These are phyloP conservation scores for Neoscytalidium dimidiatum DNA, from an alignment of 2,329 filamentous ascomycete species.

Conservation along the genomic window DNA sequence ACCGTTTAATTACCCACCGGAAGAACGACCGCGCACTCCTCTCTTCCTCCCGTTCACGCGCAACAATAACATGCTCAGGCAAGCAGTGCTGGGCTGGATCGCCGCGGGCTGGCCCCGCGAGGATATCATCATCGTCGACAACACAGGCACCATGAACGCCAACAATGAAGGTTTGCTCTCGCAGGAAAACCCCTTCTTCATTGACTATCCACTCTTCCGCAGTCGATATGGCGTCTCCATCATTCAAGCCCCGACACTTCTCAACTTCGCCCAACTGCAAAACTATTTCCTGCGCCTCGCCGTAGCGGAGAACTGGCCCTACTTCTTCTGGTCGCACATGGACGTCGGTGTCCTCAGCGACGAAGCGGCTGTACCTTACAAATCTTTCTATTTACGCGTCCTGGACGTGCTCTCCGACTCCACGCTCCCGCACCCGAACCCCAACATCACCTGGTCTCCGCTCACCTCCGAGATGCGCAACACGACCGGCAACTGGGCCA, in stretches of 20 bases:
- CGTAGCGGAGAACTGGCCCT: slow-evolving; percentile 46
- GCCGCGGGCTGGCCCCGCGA: slow-evolving; percentile 60
- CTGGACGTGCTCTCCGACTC: slow-evolving; percentile 24
- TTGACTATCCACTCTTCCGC: slow-evolving; percentile 54
- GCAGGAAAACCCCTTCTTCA: slow-evolving; percentile 58
- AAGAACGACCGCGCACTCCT: slow-evolving; percentile 39
- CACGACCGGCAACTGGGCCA: slow-evolving; percentile 45
- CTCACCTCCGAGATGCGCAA: neutral
- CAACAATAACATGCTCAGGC: slow-evolving; percentile 57
- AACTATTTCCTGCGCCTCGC: slow-evolving; percentile 56
- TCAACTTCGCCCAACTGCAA: slow-evolving; percentile 58
- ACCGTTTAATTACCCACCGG: slow-evolving; percentile 20
- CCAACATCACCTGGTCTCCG: slow-evolving; percentile 12
- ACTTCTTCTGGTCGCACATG: slow-evolving; percentile 62
- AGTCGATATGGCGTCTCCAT: slow-evolving; percentile 49
- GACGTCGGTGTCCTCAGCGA: slow-evolving; percentile 52
- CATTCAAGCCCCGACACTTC: slow-evolving; percentile 53
- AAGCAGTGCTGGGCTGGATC: slow-evolving; percentile 59
- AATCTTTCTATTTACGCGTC: slow-evolving; percentile 32
- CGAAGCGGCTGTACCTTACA: slow-evolving; percentile 36
- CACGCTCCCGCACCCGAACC: slow-evolving; percentile 1
- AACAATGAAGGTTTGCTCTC: slow-evolving; percentile 53
- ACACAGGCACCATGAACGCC: slow-evolving; percentile 58
- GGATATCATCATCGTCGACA: slow-evolving; percentile 62
- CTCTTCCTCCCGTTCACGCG: slow-evolving; percentile 63